Evolutionary conservation across 2,329 filamentous ascomycete species (phyloP).

Genomic region (Achaetomium macrosporum): DNA sequence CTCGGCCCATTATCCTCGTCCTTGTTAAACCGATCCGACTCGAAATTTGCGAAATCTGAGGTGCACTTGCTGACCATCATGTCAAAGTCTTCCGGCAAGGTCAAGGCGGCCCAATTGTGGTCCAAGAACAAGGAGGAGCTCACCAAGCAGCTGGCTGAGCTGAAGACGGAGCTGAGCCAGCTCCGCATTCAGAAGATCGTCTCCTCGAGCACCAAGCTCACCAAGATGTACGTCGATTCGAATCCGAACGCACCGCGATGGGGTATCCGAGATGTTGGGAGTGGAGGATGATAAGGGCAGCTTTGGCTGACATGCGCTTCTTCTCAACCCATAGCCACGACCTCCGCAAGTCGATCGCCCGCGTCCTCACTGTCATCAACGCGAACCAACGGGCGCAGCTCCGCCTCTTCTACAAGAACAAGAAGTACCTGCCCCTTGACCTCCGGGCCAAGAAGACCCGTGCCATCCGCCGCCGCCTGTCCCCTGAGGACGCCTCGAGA

Average conservation of each 20-base stretch:
- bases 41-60: constrained; percentile 18
- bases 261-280: neutral
- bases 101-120: constrained; percentile 97
- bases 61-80: constrained; percentile 31
- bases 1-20: constrained; percentile 26
- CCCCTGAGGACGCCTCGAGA: constrained; percentile 79
- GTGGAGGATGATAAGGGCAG: constrained; percentile 2
- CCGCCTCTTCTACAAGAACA: constrained; percentile 99
- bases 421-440: constrained; percentile 98
- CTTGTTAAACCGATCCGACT: constrained; percentile 22
- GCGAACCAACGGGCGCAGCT: constrained; percentile 98
- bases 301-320: constrained; percentile 24
- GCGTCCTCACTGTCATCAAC: constrained; percentile 99
- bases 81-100: constrained; percentile 57
- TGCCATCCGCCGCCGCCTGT: constrained; percentile 92
- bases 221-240: constrained; percentile 72
- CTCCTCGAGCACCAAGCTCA: constrained; percentile 91
- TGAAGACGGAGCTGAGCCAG: constrained; percentile 94
- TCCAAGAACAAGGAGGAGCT: constrained; percentile 99
- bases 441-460: constrained; percentile 98
- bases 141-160: constrained; percentile 86
- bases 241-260: constrained; percentile 2
- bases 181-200: constrained; percentile 98
- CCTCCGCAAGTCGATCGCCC: constrained; percentile 98
- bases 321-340: constrained; percentile 65